Evolutionary conservation across 2,329 filamentous ascomycete species (phyloP), one percentile per base, ranked within the genome.

Genomic region (Aureobasidium uvarum): DNA sequence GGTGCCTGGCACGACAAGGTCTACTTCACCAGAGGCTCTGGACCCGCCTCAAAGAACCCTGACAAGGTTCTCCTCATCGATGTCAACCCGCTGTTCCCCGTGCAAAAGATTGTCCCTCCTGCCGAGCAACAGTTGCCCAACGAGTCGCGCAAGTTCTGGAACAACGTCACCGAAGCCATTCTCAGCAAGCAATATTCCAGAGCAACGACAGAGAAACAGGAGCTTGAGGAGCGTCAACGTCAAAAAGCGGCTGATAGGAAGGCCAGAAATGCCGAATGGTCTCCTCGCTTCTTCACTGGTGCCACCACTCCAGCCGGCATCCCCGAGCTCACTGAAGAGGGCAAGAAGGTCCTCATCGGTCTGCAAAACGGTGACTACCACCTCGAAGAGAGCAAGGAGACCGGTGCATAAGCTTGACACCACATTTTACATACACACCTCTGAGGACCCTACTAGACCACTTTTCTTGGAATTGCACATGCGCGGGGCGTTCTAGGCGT

Each of bases 131-230:
- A 98, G 76, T 85, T 96, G 1, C 85, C 89, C 64, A 95, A 99
- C 76, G 95, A 99, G 78, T 96, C 91, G 1, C 85, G 95, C 69
- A 87, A 85, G 66, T 89, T 96, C 74, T 99, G 95, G 95, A 84
- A 86, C 39, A 86, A 85, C 28, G 94, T 99, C 51, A 98, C 95
- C 20, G 84, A 90, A 62, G 92, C 93, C 41, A 98, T 99, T 73
- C 77, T 85, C 25, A 80, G 86, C 67, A 96, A 93, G 78, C 91
- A 96, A 74, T 99, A 87, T 77, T 85, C 84, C 48, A 87, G 89
- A 69, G 95, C 95, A 8, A 99, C 95, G 25, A 86, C 85, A 23
- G 80, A 95, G 68, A 99, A 99, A 81, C 86, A 92, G 67, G 92
- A 96, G 72, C 85, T 99, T 13, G 95, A 99, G 77, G 95, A 99